Evolutionary conservation across 2,329 filamentous ascomycete genomes (phyloP), one percentile per base, ranked within the genome.

Genomic region (Colletotrichum sp.): DNA sequence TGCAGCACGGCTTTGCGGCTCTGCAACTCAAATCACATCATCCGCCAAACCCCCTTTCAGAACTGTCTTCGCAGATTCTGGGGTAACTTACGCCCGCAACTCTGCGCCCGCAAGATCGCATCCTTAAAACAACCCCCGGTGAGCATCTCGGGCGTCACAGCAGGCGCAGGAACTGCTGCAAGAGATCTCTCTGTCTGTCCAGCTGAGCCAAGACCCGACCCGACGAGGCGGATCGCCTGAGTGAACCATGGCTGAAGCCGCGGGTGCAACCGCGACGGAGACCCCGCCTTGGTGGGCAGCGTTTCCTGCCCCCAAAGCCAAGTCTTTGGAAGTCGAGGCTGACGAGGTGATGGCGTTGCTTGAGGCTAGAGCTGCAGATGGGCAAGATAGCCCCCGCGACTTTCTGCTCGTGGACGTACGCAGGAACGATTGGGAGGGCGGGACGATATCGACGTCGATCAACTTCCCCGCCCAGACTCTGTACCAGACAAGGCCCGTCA

Each of bases 391-490:
- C 2, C 79, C 80, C 0, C 81, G 82, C 30, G 81, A 85, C 9
- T 89, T 89, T 63, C 80, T 90, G 22, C 81, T 90, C 5, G 87
- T 91, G 15, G 90, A 91, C 79, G 86, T 91, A n/a, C 86, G 89
- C 22, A 85, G 89, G 30, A 86, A 83, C 5, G 90, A 92, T 78
- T 89, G 88, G 84, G 86, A 88, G 80, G 92, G 92, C 30, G 92
- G 92, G 55, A 93, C 91, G 0, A 89, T 94, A 71, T 83, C 84
- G 10, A 88, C 87, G 4, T 92, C 91, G 1, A 85, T 93, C 77
- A 91, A 92, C 77, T 83, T 92, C 16, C 90, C 90, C 1, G 90
- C 90, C 10, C 89, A 92, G 70, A 88, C 85, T 15, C 85, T 92
- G 52, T 90, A 90, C 69, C 87, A 88, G 68, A 88, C 88, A 5